Base-by-base conservation (phyloP, 148 eudicot species). In the Rhododendron mucronatum region DNA sequence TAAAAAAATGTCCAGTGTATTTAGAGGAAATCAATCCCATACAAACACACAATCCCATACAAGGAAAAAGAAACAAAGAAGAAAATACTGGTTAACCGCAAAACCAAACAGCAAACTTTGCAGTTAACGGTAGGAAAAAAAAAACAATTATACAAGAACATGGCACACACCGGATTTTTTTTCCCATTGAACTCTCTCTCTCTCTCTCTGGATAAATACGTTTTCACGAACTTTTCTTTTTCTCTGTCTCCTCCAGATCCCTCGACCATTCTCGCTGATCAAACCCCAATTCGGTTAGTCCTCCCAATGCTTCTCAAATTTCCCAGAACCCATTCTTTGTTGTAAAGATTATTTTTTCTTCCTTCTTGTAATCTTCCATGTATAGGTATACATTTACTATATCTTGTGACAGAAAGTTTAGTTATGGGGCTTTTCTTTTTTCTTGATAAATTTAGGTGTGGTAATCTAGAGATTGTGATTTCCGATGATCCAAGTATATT, bases 271-370 rank as follows among this genome's bases (percentile, higher is more conserved):
- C 39, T 82, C 51, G 57, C 80, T 63, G 80, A 83, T 90, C 87
- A 84, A 83, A 16, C 84, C 59, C 59, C 44, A 41, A 88, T 35
- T 83, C 80, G 92, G 90, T 90, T 82, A 51, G 85, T 85, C 80
- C 37, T 55, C 35, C 14, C 28, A 86, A 51, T 69, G 45, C 18
- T 82, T 41, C 44, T 48, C 20, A 4, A 13, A 26, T 4, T 79
- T 79, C 35, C 53, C 28, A 20, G 1, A 41, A 18, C 5, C 30
- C 18, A 20, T 33, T 33, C 7, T 26, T 79, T 50, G 6, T 47
- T 77, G 33, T 20, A n/a, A 57, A 55, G 48, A 26, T 41, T 61
- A 59, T 0, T 83, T 7, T 85, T 33, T 51, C 28, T 0, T 45
- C 83, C 26, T 53, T 14, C 21, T 26, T 80, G 80, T 44, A 44